A percentile compares a stretch with the other conserved stretches of the same genome.
phyloP scores from a whole-genome alignment of 2,329 filamentous ascomycete species.

The Trichocomaceae sp. region DNA sequence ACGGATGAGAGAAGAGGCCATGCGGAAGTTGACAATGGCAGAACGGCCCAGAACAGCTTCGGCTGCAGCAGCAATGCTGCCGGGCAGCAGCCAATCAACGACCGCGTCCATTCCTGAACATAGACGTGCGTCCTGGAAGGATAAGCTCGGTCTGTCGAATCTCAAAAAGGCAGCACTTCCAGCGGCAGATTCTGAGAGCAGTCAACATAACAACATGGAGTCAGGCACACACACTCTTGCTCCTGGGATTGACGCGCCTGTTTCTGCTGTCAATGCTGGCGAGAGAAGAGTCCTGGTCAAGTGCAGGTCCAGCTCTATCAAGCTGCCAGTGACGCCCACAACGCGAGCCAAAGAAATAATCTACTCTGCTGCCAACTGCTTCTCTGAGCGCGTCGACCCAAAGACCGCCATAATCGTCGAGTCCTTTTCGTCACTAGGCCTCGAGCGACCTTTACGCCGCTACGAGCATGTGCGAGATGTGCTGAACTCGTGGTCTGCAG shows the following conservation, averaged over 20 bases:
- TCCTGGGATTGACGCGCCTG: conserved; percentile 64
- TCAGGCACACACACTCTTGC: conserved; percentile 26
- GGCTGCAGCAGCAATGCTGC: conserved; percentile 2
- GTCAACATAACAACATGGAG: conserved; percentile 10
- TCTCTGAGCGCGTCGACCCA: conserved; percentile 59
- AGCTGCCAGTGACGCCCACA: conserved; percentile 64
- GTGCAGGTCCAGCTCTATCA: conserved; percentile 62
- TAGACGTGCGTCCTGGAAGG: conserved; percentile 26
- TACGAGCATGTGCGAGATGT: conserved; percentile 84
- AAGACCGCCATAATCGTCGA: conserved; percentile 68
- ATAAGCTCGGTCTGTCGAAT: conserved; percentile 23
- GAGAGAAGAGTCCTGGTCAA: conserved; percentile 68
- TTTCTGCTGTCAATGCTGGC: conserved; percentile 72
- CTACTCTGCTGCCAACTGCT: conserved; percentile 55
- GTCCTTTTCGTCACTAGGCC: conserved; percentile 64
- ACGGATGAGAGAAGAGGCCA: conserved; percentile 26
- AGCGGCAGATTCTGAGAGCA: conserved; percentile 11
- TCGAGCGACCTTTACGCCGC: conserved; percentile 73
- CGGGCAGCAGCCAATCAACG: not conserved
- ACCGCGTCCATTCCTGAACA: conserved; percentile 11
- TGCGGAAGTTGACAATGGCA: conserved; percentile 30
- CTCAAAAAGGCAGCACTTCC: conserved; percentile 4
- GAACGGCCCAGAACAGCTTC: conserved; percentile 6
- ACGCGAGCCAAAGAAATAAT: conserved; percentile 72
- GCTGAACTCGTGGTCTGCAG: conserved; percentile 86